These are phyloP conservation scores for Eimeria sp. DNA, from an alignment of 169 alveolate species.

Conservation along the genomic window DNA sequence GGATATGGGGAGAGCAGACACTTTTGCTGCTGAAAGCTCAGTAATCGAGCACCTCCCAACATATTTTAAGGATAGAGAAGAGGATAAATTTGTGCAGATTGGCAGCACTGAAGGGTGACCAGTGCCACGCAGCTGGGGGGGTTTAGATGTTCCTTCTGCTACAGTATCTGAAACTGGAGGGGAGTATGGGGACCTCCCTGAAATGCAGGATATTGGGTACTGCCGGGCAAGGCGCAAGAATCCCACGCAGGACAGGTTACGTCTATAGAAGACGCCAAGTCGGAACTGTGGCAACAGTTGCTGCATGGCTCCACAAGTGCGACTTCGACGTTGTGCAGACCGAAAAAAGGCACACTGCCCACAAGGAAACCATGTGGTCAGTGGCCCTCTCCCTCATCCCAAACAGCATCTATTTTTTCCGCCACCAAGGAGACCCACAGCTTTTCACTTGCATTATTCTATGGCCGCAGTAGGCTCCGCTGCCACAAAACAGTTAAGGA, in stretches of 20 bases:
- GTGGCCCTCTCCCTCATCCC: not conserved
- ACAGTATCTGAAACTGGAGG: not conserved
- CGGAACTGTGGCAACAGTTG: not conserved
- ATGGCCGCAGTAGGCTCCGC: not conserved
- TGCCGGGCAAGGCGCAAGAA: not conserved
- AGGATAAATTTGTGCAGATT: not conserved
- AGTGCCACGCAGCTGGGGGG: not conserved
- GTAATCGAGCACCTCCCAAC: constrained; percentile 6
- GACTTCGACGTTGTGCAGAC: not conserved
- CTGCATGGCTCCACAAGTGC: constrained; percentile 6
- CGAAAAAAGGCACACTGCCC: not conserved
- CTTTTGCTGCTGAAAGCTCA: constrained; percentile 52
- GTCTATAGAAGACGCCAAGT: not conserved
- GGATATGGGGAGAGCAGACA: constrained; percentile 62
- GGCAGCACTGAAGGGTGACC: not conserved
- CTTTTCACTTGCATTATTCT: not conserved
- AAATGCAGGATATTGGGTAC: not conserved
- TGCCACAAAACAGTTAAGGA: not conserved
- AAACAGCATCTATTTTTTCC: not conserved
- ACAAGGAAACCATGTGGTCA: not conserved
- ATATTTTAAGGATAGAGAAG: not conserved
- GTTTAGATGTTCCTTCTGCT: not conserved
- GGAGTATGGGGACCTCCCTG: not conserved
- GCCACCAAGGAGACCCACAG: not conserved
- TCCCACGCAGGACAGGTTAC: not conserved